These are phyloP conservation scores for Leccinum holopus DNA, from an alignment of 1,284 basidiomycete species.

Conservation along the genomic window DNA sequence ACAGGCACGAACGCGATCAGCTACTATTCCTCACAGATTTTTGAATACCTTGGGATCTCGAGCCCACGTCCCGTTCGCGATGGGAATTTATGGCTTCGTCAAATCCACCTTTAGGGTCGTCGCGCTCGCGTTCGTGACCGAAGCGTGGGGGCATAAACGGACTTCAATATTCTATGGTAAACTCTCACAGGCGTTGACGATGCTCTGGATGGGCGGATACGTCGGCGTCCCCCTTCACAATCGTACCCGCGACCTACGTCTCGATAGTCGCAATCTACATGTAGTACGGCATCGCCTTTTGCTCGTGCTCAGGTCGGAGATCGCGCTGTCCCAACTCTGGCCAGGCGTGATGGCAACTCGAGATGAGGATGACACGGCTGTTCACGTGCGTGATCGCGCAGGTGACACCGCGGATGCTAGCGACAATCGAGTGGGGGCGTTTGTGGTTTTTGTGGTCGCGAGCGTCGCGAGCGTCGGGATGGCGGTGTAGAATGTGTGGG, in stretches of 20 bases:
- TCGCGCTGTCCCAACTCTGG: slow-evolving; percentile 48
- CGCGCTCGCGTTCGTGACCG: slow-evolving; percentile 45
- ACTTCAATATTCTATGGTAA: slow-evolving; percentile 45
- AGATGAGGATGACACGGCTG: slow-evolving; percentile 44
- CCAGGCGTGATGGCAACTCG: slow-evolving; percentile 41
- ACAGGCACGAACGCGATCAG: slow-evolving; percentile 61
- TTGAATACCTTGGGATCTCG: slow-evolving; percentile 52
- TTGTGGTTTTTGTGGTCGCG: slow-evolving; percentile 50
- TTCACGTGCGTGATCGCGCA: slow-evolving; percentile 51
- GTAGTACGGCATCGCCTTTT: slow-evolving; percentile 47
- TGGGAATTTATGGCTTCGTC: slow-evolving; percentile 61
- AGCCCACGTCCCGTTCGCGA: slow-evolving; percentile 52
- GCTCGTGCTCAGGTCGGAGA: slow-evolving; percentile 47
- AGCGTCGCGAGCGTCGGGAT: slow-evolving; percentile 43
- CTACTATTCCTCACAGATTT: slow-evolving; percentile 46
- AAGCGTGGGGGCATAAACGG: slow-evolving; percentile 46
- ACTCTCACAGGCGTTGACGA: slow-evolving; percentile 42
- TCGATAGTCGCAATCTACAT: slow-evolving; percentile 49
- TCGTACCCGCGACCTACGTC: slow-evolving; percentile 45
- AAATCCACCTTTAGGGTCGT: slow-evolving; percentile 42
- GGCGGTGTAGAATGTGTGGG: slow-evolving; percentile 42
- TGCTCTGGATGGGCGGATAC: slow-evolving; percentile 43
- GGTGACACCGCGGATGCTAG: slow-evolving; percentile 50
- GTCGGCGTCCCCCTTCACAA: slow-evolving; percentile 12
- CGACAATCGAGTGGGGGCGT: slow-evolving; percentile 47